Conservation (phyloP, 495 filamentous ascomycete genomes). For the Neurospora sublineolata region DNA sequence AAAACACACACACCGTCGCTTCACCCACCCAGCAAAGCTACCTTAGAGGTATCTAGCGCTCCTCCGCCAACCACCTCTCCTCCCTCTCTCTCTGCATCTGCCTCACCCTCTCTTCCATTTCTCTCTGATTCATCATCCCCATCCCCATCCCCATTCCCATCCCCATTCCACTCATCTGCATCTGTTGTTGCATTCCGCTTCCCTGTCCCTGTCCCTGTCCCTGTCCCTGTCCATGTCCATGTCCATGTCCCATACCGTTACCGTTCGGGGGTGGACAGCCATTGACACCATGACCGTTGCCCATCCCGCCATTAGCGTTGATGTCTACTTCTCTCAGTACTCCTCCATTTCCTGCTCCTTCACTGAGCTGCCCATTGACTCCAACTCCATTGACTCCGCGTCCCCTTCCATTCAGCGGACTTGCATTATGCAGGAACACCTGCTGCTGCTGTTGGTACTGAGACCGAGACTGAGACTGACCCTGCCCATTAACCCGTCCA, state of each 20-base stretch:
- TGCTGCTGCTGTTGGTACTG: background rate
- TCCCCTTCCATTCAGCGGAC: background rate
- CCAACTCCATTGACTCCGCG: background rate
- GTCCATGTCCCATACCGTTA: background rate
- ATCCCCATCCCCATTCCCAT: no score
- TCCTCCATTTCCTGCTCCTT: background rate
- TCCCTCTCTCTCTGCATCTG: conserved; percentile 3
- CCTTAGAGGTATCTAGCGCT: no score
- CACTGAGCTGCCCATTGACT: background rate
- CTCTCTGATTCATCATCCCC: conserved; percentile 2
- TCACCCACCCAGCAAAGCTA: conserved; percentile 19
- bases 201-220: background rate
- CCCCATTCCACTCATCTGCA: background rate
- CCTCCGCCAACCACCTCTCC: conserved; percentile 24
- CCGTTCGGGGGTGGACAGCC: background rate
- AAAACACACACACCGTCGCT: no score
- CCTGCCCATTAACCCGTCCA: background rate
- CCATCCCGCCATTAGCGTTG: background rate
- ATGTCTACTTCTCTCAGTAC: background rate
- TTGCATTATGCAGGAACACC: background rate
- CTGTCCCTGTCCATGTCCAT: no score
- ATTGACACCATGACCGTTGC: background rate
- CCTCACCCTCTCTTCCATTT: conserved; percentile 4
- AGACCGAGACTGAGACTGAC: background rate
- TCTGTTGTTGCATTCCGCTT: background rate